phyloP scores from a whole-genome alignment of 2,329 filamentous ascomycete genomes.

The Colletotrichum sp. region DNA sequence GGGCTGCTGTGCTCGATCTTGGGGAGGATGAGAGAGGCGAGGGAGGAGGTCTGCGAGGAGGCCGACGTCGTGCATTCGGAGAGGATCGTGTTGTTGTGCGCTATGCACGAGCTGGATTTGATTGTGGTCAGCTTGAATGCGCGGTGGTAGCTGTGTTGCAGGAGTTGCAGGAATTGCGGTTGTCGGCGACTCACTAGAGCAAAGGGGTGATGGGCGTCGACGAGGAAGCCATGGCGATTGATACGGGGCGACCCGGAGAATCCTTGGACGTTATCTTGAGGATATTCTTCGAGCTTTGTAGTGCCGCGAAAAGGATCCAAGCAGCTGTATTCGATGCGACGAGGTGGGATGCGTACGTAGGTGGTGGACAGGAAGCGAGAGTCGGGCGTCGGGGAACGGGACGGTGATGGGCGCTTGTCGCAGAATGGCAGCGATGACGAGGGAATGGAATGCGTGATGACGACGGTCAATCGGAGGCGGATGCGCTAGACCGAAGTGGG shows the following conservation, averaged over 20 bases:
- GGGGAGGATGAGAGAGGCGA: constrained; percentile 92
- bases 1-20: constrained; percentile 84
- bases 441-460: constrained; percentile 17
- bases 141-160: not conserved
- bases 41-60: constrained; percentile 80
- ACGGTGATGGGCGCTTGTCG: constrained; percentile 12
- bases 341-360: not conserved
- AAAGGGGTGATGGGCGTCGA: constrained; percentile 71
- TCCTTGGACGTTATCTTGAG: not conserved
- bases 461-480: constrained; percentile 16
- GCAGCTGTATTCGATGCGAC: constrained; percentile 1
- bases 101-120: constrained; percentile 82
- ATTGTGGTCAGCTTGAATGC: constrained; percentile 16
- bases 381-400: not conserved
- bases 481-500: constrained; percentile 18
- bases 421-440: not conserved
- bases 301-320: not conserved
- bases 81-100: constrained; percentile 91
- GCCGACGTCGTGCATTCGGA: constrained; percentile 90
- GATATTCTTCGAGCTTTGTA: not conserved
- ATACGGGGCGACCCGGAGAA: not conserved
- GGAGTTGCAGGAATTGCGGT: not conserved
- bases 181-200: constrained; percentile 66
- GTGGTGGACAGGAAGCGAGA: not conserved
- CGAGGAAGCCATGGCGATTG: constrained; percentile 69